Percentiles rank a stretch among this genome's conserved stretches.
Conservation (phyloP, 768 basidiomycete genomes). For the Psilocybe cubensis region DNA sequence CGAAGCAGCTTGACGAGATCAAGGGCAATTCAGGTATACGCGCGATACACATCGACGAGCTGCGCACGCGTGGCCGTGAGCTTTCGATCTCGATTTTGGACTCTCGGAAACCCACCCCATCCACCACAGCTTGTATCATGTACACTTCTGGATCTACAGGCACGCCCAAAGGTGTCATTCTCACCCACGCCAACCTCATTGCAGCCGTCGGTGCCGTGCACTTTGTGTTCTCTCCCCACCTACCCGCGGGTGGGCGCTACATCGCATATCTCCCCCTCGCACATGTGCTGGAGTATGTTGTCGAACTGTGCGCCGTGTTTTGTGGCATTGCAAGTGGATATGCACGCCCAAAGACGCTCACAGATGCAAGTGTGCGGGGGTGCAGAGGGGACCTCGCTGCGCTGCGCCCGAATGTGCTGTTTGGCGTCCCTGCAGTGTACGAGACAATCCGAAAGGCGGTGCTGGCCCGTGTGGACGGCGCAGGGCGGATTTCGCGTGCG, state of each 20-base stretch:
- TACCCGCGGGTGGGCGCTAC: conserved; percentile 55
- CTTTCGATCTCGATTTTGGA: conserved; percentile 47
- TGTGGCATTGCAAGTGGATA: conserved; percentile 79
- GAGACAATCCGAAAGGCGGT: conserved; percentile 92
- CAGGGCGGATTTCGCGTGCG: conserved; percentile 57
- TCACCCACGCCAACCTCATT: conserved; percentile 80
- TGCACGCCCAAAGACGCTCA: conserved; percentile 86
- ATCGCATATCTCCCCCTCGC: conserved; percentile 87
- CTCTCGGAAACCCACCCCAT: conserved; percentile 35
- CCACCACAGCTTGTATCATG: conserved; percentile 45
- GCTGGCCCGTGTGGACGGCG: conserved; percentile 63
- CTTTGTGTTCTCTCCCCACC: conserved; percentile 59
- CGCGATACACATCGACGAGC: conserved; percentile 65
- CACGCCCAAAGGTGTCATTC: conserved; percentile 84
- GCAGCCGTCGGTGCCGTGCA: conserved; percentile 73
- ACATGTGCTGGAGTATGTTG: conserved; percentile 89
- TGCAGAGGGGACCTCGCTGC: conserved; percentile 74
- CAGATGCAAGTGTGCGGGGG: conserved; percentile 78
- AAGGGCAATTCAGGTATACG: conserved; percentile 39
- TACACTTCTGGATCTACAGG: conserved; percentile 83
- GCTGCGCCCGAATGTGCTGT: conserved; percentile 78
- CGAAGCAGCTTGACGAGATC: conserved; percentile 55
- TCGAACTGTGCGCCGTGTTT: conserved; percentile 72
- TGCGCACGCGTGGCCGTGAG: conserved; percentile 58
- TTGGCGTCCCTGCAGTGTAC: conserved; percentile 91